These are phyloP conservation scores for Prunus yedoensis DNA, from an alignment of 331 rosid species.

Conservation along the genomic window DNA sequence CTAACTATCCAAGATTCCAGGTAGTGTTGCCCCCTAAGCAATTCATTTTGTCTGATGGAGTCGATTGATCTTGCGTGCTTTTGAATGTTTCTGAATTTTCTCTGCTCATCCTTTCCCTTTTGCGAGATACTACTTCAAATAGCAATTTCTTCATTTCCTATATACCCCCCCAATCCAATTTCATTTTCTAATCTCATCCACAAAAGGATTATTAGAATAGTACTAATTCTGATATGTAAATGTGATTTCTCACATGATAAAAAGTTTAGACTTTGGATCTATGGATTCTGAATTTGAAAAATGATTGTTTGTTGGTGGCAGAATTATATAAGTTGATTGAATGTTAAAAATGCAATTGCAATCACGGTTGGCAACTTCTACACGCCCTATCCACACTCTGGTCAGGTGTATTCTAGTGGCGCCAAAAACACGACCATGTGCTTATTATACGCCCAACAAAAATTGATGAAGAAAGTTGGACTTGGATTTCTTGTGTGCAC, in stretches of 20 bases:
- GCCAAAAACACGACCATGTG: neutral
- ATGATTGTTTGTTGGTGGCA: too few relatives aligned
- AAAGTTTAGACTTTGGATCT: too few relatives aligned
- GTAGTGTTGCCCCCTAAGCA: slow-evolving; percentile 12
- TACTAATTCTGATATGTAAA: too few relatives aligned
- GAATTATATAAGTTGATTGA: too few relatives aligned
- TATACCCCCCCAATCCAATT: neutral
- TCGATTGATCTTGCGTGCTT: neutral
- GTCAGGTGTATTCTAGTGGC: neutral
- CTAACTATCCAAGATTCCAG: neutral
- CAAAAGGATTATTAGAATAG: too few relatives aligned
- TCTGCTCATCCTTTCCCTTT: neutral
- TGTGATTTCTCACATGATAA: too few relatives aligned
- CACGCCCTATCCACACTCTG: slow-evolving; percentile 14
- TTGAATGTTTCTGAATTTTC: neutral
- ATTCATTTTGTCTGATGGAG: neutral
- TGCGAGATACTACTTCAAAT: neutral
- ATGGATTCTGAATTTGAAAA: too few relatives aligned
- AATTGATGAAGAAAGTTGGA: neutral
- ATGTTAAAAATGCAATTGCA: neutral
- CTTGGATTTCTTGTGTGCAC: slow-evolving; percentile 15
- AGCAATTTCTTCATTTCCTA: neutral
- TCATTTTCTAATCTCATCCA: neutral
- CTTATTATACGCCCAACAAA: neutral
- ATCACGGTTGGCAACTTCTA: neutral